These are phyloP conservation scores for Dillenia suffruticosa DNA, from an alignment of 164 flowering plant genomes.

Conservation along the genomic window DNA sequence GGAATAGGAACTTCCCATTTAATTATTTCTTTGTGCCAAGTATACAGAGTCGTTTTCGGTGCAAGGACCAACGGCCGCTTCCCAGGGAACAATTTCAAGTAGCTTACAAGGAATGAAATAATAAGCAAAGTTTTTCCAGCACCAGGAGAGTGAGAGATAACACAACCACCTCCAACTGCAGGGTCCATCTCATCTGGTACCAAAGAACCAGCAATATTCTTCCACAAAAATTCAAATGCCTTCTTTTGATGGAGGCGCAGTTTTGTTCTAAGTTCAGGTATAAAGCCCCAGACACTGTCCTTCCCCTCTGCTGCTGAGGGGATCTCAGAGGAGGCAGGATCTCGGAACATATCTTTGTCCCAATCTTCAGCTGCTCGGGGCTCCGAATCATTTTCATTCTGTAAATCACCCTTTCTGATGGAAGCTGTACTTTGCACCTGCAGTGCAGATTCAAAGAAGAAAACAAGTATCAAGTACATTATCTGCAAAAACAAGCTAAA, in stretches of 20 bases:
- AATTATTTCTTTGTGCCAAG: slow-evolving; percentile 83
- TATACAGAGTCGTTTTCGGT: slow-evolving; percentile 84
- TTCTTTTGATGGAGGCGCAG: slow-evolving; percentile 72
- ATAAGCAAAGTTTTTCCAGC: slow-evolving; percentile 89
- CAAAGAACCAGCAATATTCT: slow-evolving; percentile 75
- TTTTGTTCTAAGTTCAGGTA: slow-evolving; percentile 62
- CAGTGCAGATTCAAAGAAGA: slow-evolving; percentile 5
- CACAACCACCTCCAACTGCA: slow-evolving; percentile 67
- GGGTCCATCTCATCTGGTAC: slow-evolving; percentile 52
- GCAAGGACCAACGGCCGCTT: slow-evolving; percentile 82
- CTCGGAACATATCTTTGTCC: slow-evolving; percentile 19
- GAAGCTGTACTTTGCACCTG: slow-evolving; percentile 35
- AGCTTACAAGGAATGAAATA: slow-evolving; percentile 83
- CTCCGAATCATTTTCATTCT: slow-evolving; percentile 24
- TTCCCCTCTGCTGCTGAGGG: slow-evolving; percentile 26
- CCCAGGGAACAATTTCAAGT: slow-evolving; percentile 76
- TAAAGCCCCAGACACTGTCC: slow-evolving; percentile 70
- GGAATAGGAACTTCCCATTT: slow-evolving; percentile 88
- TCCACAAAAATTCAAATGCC: slow-evolving; percentile 93
- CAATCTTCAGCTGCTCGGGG: slow-evolving; percentile 17
- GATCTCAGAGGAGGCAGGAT: slow-evolving; percentile 19
- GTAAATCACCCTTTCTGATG: slow-evolving; percentile 21
- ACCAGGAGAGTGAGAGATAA: slow-evolving; percentile 91
- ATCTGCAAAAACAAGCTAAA: no score
- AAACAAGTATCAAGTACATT: no score